Percentiles rank a stretch among this genome's conserved stretches.
Evolutionary conservation across 495 filamentous ascomycete species (phyloP).

Genomic region (Aspergillus egyptiacus): DNA sequence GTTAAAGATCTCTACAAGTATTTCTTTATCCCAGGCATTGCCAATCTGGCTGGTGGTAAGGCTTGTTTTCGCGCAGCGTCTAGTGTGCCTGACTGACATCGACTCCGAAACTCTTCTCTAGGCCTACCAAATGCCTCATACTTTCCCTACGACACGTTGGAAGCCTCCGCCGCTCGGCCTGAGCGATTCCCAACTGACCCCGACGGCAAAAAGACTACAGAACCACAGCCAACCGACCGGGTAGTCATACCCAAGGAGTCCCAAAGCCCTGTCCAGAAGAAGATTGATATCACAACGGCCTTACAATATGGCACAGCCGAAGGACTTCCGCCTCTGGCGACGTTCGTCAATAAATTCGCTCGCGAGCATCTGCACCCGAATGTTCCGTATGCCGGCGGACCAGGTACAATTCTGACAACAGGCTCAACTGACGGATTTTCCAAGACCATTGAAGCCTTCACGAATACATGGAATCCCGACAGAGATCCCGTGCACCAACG

Average conservation of each 20-base stretch:
- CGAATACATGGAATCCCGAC: constrained; percentile 64
- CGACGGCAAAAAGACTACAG: constrained; percentile 47
- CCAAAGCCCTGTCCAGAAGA: constrained; percentile 41
- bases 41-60: constrained; percentile 83
- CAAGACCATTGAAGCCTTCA: constrained; percentile 68
- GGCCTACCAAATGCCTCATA: constrained; percentile 72
- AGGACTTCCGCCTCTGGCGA: constrained; percentile 68
- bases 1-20: constrained; percentile 84
- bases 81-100: background rate
- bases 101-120: constrained; percentile 24
- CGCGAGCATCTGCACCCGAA: constrained; percentile 71
- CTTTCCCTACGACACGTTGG: constrained; percentile 88
- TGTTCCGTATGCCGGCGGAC: constrained; percentile 69
- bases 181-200: constrained; percentile 61
- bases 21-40: constrained; percentile 71
- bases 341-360: constrained; percentile 72
- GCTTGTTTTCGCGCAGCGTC: constrained; percentile 4
- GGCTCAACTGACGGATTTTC: constrained; percentile 79
- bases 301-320: constrained; percentile 79
- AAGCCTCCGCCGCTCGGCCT: constrained; percentile 68
- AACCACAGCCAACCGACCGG: constrained; percentile 36
- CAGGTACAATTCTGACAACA: constrained; percentile 69
- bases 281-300: constrained; percentile 74
- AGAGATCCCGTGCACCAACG: constrained; percentile 59
- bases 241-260: constrained; percentile 66